A percentile compares a stretch with the other conserved stretches of the same genome.
Conservation (phyloP, 306 rosid species). For the Fragaria iinumae region DNA sequence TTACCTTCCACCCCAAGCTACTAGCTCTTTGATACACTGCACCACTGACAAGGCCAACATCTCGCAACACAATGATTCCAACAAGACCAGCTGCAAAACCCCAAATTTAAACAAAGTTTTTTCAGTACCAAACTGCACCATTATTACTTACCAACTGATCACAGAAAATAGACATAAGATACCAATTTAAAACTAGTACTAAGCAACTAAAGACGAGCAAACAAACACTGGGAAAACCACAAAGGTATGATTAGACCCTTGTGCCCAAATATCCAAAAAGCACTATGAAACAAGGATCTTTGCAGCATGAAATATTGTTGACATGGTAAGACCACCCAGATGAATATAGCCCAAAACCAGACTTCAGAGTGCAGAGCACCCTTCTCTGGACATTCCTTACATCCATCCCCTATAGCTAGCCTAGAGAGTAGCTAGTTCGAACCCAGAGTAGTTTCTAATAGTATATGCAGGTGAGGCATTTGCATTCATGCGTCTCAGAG, state of each 20-base stretch:
- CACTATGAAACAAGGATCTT: not conserved
- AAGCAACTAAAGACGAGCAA: not conserved
- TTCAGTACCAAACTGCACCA: not conserved
- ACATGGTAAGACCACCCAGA: too few species aligned
- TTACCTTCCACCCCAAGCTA: slow-evolving; percentile 86
- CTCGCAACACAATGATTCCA: slow-evolving; percentile 80
- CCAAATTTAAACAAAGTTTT: slow-evolving; percentile 23
- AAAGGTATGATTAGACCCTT: not conserved
- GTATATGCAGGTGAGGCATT: too few species aligned
- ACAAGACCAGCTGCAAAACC: slow-evolving; percentile 79
- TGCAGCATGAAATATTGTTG: too few species aligned
- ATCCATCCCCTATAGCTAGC: too few species aligned
- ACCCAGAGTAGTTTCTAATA: too few species aligned
- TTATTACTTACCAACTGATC: not conserved
- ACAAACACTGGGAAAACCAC: not conserved
- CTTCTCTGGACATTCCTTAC: too few species aligned
- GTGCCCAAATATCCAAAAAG: not conserved
- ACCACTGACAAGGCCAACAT: slow-evolving; percentile 75
- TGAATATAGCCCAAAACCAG: too few species aligned
- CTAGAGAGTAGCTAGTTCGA: too few species aligned
- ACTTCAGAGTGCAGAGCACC: too few species aligned
- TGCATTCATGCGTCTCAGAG: too few species aligned
- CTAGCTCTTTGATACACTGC: slow-evolving; percentile 73
- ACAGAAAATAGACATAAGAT: not conserved
- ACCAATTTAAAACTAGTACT: not conserved